phyloP scores from a whole-genome alignment of 2,329 filamentous ascomycete genomes.

The Periconia sp. region DNA sequence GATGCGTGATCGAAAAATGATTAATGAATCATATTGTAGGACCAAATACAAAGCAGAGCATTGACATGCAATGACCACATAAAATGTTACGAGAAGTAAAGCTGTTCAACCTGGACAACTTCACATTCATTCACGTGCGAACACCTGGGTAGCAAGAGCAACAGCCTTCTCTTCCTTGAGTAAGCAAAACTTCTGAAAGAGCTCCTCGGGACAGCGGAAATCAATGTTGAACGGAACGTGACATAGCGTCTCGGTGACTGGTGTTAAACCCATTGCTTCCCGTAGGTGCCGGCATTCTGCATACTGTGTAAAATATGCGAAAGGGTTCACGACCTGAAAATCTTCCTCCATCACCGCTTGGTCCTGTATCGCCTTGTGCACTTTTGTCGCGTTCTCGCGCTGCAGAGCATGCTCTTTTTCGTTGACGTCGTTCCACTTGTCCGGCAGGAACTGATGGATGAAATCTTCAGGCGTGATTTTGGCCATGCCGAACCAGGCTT shows the following conservation, averaged over 20 bases:
- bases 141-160: slow-evolving; percentile 1
- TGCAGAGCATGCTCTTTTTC: slow-evolving; percentile 21
- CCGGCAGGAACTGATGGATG: slow-evolving; percentile 13
- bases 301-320: slow-evolving; percentile 26
- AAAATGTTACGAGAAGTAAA: too few relatives aligned
- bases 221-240: slow-evolving; percentile 32
- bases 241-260: slow-evolving; percentile 19
- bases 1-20: too few relatives aligned
- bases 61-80: too few relatives aligned
- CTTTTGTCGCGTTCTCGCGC: slow-evolving; percentile 17
- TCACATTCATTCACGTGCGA: neutral
- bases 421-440: slow-evolving; percentile 21
- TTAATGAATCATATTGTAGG: neutral
- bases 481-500: slow-evolving; percentile 18
- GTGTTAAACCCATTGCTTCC: slow-evolving; percentile 7
- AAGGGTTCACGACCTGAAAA: slow-evolving; percentile 18
- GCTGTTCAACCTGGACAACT: too few relatives aligned
- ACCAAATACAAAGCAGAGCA: neutral
- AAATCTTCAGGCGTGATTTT: slow-evolving; percentile 16
- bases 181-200: slow-evolving; percentile 16
- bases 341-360: slow-evolving; percentile 9
- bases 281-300: slow-evolving; percentile 17
- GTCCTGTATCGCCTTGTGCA: slow-evolving; percentile 25
- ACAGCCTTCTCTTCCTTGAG: slow-evolving; percentile 5
- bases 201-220: slow-evolving; percentile 30